Evolutionary conservation across 768 basidiomycete species (phyloP).

Genomic region (Tulasnella sp.): DNA sequence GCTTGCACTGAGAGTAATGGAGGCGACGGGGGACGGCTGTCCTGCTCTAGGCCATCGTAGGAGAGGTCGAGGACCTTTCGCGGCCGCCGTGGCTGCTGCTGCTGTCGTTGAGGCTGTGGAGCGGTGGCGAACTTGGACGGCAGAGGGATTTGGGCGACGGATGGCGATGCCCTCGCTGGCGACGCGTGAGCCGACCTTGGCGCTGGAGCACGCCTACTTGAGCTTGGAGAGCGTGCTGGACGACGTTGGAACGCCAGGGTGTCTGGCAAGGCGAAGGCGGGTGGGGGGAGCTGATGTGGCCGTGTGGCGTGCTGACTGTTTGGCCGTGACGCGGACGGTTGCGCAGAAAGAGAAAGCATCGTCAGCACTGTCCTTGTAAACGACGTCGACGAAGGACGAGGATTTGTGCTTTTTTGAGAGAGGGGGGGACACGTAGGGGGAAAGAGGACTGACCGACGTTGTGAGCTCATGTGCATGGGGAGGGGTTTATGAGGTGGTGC

Average conservation of each 20-base stretch:
- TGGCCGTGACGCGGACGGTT: neutral
- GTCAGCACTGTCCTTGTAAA: neutral
- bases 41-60: neutral
- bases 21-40: neutral
- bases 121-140: neutral
- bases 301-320: neutral
- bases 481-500: neutral
- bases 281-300: constrained; percentile 18
- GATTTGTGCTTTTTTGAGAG: neutral
- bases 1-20: neutral
- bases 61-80: constrained; percentile 14
- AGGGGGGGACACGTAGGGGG: neutral
- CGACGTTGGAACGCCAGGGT: constrained; percentile 1
- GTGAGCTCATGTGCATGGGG: constrained; percentile 20
- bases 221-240: constrained; percentile 6
- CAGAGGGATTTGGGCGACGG: constrained; percentile 10
- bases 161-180: neutral
- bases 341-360: constrained; percentile 2
- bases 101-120: neutral
- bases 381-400: neutral
- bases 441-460: constrained; percentile 21
- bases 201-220: neutral
- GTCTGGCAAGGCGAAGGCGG: neutral
- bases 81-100: neutral
- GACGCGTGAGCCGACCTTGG: neutral